Evolutionary conservation across 805 yeast genomes (phyloP), one percentile per base, ranked within the genome.

Genomic region (Lachancea thermotolerans): DNA sequence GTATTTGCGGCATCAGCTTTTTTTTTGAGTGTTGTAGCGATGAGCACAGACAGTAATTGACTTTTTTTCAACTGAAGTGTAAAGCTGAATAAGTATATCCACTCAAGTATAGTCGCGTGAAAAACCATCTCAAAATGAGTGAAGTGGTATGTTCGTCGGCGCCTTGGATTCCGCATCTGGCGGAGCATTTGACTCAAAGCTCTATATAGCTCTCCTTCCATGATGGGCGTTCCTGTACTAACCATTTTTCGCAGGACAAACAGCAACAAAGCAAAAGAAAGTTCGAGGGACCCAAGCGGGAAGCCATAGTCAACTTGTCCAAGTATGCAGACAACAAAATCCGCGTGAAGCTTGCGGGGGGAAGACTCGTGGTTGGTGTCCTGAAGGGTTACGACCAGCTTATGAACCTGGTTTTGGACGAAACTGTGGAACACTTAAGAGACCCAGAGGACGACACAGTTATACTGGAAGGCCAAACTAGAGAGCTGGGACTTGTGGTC

Each of bases 301-400:
- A 90, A 51, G 95, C 96, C 17, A 86, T 90, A 48, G 71, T 88
- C 45, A 89, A 90, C 62, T 71, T 93, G 48, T 77, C 81, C 50
- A 83, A 79, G 58, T 86, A 85, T 62, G 78, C 78, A 56, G 95
- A 87, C 60, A 73, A 82, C 54, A 65, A 73, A 53, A 79, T 91
- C 35, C 75, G 82, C 55, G 91, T 90, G 44, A 82, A 85, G 56
- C 79, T 93, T 60, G 75, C 81, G 53, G 95, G 95, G 10, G 96
- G 96, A 6, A 78, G 97, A 59, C 81, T 81, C 54, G 79, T 85
- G n/a, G 71, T 72, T 14, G 99, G 99, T 31, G 68, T 70, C 1
- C 74, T 91, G 55, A 87, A 85, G 55, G 97, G 98, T 6, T 83
- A 73, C 58, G 95, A 85, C 60, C 89, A 81, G 60, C 71, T 84